Evolutionary conservation across 768 basidiomycete genomes (phyloP).

Genomic region (Candolleomyces aberdarensis): DNA sequence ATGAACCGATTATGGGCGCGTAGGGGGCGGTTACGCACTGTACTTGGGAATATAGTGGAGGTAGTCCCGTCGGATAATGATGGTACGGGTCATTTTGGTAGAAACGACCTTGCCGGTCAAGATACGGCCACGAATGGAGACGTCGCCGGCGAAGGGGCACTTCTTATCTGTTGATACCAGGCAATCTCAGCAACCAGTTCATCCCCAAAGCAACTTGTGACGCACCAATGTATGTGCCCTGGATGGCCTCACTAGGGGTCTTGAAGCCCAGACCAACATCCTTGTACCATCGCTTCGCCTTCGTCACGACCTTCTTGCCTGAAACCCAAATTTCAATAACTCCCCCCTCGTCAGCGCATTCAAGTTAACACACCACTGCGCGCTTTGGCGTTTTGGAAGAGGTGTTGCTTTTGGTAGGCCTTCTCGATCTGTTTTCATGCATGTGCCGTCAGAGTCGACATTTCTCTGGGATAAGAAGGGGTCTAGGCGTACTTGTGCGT

Average conservation of each 20-base stretch:
- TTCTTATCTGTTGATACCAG: conserved; percentile 78
- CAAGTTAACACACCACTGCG: conserved; percentile 60
- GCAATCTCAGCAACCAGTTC: neutral
- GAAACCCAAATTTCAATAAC: conserved; percentile 14
- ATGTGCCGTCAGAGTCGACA: conserved; percentile 8
- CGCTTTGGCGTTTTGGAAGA: conserved; percentile 97
- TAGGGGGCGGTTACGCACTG: conserved; percentile 49
- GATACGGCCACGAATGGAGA: conserved; percentile 99
- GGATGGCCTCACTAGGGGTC: conserved; percentile 94
- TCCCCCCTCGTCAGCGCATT: conserved; percentile 13
- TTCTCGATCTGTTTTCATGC: conserved; percentile 74
- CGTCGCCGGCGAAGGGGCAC: conserved; percentile 95
- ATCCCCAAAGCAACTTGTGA: conserved; percentile 1
- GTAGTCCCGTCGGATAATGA: conserved; percentile 94
- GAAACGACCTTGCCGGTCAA: conserved; percentile 96
- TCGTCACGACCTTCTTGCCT: conserved; percentile 93
- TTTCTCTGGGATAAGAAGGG: neutral
- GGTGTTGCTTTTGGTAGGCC: conserved; percentile 95
- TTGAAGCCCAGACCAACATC: conserved; percentile 97
- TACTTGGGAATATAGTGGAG: conserved; percentile 99
- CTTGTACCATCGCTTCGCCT: conserved; percentile 99
- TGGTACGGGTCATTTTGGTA: conserved; percentile 99
- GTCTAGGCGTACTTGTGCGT: conserved; percentile 45
- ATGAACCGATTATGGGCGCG: neutral
- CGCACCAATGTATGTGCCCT: conserved; percentile 93